These are phyloP conservation scores for Leccinum pellstonianum DNA, from an alignment of 768 basidiomycete species.

Conservation along the genomic window DNA sequence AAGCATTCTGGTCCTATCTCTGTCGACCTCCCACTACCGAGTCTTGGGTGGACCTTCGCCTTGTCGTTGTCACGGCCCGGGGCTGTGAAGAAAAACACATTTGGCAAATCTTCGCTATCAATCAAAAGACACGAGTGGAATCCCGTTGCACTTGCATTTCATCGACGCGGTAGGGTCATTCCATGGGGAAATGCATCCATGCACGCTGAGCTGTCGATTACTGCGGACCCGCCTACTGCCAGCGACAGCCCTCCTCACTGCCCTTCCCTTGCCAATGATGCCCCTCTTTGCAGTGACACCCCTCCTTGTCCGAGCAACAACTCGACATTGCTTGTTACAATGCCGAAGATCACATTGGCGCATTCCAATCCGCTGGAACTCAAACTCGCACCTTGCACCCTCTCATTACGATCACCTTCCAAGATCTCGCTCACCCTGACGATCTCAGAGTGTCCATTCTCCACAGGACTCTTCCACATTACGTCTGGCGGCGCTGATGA, in stretches of 20 bases:
- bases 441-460: constrained; percentile 16
- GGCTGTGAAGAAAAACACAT: no score
- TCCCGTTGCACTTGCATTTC: constrained; percentile 12
- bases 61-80: constrained; percentile 10
- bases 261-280: neutral
- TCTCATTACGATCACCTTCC: neutral
- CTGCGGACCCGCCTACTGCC: neutral
- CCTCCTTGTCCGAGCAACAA: neutral
- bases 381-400: neutral
- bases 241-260: neutral
- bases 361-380: neutral
- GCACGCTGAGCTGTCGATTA: constrained; percentile 10
- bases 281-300: neutral
- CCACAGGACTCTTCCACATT: constrained; percentile 15
- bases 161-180: neutral
- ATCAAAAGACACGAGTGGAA: neutral
- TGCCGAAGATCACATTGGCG: constrained; percentile 5
- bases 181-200: constrained; percentile 20
- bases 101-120: no score
- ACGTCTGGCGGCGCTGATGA: neutral
- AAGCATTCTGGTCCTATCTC: neutral
- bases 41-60: constrained; percentile 17
- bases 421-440: constrained; percentile 14
- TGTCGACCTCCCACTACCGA: constrained; percentile 12
- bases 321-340: neutral